A percentile compares a stretch with the other conserved stretches of the same genome.
Evolutionary conservation across 1,139 yeast genomes (phyloP).

Genomic region (Nakaseomyces kungkrabaensis): DNA sequence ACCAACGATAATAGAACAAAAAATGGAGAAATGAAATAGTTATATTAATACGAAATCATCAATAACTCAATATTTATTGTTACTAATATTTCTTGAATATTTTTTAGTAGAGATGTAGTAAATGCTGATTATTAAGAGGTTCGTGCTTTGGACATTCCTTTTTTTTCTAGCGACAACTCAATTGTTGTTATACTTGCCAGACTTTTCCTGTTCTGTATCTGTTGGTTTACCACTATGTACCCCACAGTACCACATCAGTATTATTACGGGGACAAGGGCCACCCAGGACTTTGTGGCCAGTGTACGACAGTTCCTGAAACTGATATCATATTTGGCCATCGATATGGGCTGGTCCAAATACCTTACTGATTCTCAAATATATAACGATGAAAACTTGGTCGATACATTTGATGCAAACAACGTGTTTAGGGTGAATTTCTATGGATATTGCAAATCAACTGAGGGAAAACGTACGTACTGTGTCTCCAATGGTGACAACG

Average conservation of each 20-base stretch:
- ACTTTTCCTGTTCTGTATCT: conserved; percentile 26
- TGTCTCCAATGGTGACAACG: conserved; percentile 14
- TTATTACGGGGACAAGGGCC: conserved; percentile 32
- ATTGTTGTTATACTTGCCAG: conserved; percentile 24
- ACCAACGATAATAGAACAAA: background rate
- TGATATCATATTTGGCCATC: conserved; percentile 46
- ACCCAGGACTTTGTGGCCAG: conserved; percentile 33
- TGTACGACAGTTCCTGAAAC: conserved; percentile 41
- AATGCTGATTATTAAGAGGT: conserved; percentile 7
- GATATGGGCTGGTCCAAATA: conserved; percentile 36
- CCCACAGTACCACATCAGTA: conserved; percentile 39
- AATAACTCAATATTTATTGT: too few relatives aligned
- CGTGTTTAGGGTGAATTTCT: conserved; percentile 18
- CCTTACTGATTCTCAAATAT: conserved; percentile 11
- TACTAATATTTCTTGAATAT: too few relatives aligned
- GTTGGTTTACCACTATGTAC: conserved; percentile 30
- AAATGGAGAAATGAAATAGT: background rate
- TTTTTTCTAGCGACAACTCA: conserved; percentile 13
- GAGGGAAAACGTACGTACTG: conserved; percentile 15
- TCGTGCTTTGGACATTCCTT: conserved; percentile 14
- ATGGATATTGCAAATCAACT: conserved; percentile 23
- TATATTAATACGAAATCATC: too few relatives aligned
- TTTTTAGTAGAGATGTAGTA: background rate
- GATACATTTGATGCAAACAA: conserved; percentile 20
- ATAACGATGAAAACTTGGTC: conserved; percentile 22